Percentiles rank a stretch among this genome's conserved stretches.
These are phyloP conservation scores for Ceratopteris richardii DNA, from an alignment of 75 land plant species.

Conservation along the genomic window DNA sequence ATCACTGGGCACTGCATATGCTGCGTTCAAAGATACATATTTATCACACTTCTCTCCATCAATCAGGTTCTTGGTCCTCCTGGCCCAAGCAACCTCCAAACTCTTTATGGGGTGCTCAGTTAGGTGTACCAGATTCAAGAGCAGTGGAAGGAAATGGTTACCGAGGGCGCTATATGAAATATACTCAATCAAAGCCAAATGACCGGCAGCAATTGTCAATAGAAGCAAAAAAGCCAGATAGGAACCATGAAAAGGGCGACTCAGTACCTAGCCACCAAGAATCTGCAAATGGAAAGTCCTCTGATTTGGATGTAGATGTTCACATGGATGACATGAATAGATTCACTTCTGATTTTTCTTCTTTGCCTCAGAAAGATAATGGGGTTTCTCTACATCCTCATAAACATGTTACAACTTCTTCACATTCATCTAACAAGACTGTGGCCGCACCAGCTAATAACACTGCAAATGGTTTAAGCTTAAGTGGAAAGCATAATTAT, in stretches of 20 bases:
- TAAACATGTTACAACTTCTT: background rate
- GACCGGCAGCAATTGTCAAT: background rate
- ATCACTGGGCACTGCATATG: slow-evolving; percentile 5
- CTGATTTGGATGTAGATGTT: too few species aligned
- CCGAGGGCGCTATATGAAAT: background rate
- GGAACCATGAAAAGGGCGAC: too few species aligned
- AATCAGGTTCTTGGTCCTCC: background rate
- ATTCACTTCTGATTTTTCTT: background rate
- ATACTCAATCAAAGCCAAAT: background rate
- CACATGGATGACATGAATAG: too few species aligned
- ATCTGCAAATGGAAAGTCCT: too few species aligned
- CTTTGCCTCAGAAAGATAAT: background rate
- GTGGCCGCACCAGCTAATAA: background rate
- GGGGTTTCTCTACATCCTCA: background rate
- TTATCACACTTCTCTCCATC: background rate
- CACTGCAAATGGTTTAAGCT: background rate
- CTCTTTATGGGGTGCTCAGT: background rate
- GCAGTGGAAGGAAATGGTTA: background rate
- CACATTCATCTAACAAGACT: background rate
- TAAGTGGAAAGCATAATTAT: background rate
- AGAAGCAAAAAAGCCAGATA: background rate
- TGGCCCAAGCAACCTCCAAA: background rate
- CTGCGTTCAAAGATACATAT: background rate
- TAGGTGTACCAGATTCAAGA: background rate
- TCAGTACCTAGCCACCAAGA: too few species aligned